Evolutionary conservation across 2,329 filamentous ascomycete genomes (phyloP).

Genomic region (Scedosporium minutisporum): DNA sequence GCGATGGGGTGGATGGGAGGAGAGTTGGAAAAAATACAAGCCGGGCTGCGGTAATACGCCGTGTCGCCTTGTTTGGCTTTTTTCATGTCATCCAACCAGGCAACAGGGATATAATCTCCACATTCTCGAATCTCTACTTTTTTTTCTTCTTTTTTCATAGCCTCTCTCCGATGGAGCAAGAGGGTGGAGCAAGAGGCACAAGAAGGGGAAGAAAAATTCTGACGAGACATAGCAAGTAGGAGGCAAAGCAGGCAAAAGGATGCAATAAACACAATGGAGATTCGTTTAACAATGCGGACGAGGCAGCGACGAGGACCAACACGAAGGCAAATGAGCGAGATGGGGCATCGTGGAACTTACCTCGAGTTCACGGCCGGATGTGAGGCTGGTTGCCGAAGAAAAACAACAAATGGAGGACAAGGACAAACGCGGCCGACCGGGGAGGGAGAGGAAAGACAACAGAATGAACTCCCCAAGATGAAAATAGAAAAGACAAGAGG

Average conservation of each 20-base stretch:
- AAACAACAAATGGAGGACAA: not conserved
- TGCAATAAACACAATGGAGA: not conserved
- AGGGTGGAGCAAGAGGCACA: not conserved
- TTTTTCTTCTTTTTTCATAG: slow-evolving; percentile 2
- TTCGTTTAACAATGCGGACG: not conserved
- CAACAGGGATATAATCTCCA: slow-evolving; percentile 3
- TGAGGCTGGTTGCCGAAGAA: not conserved
- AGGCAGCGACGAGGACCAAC: not conserved
- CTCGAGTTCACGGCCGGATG: not conserved
- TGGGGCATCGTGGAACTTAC: slow-evolving; percentile 1
- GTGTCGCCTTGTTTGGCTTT: not conserved
- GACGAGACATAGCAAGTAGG: not conserved
- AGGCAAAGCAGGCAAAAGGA: not conserved
- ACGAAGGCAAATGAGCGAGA: slow-evolving; percentile 1
- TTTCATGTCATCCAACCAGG: slow-evolving; percentile 3
- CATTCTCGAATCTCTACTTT: not conserved
- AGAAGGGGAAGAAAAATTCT: not conserved
- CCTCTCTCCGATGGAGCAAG: not conserved
- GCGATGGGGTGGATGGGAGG: not conserved
- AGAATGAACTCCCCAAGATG: not conserved
- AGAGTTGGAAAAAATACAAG: not conserved
- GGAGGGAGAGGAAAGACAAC: not conserved
- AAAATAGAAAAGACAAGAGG: not conserved
- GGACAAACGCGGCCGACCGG: not conserved
- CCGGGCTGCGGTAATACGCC: not conserved